Evolutionary conservation across 345 rosid species (phyloP).

Genomic region (Corchorus capsularis): DNA sequence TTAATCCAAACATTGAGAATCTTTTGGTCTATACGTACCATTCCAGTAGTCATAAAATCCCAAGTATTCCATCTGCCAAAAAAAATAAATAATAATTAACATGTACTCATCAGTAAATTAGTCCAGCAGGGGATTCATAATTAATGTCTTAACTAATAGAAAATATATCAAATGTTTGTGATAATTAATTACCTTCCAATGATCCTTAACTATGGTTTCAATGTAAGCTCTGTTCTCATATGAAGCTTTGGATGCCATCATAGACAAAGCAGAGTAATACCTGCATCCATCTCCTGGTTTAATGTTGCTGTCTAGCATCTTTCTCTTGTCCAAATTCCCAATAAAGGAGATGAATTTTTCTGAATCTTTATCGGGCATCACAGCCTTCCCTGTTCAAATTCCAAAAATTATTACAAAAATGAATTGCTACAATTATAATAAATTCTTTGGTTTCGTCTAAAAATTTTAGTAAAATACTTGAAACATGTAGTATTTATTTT

Average conservation of each 20-base stretch:
- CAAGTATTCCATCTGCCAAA: slow-evolving; percentile 59
- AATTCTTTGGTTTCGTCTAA: too few species aligned
- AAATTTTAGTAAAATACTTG: too few species aligned
- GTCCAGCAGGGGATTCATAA: too few species aligned
- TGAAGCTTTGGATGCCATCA: slow-evolving; percentile 71
- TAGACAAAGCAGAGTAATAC: slow-evolving; percentile 53
- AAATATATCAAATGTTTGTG: neutral
- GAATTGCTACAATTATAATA: neutral
- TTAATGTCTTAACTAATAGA: neutral
- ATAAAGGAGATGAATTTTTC: slow-evolving; percentile 45
- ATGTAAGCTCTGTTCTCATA: slow-evolving; percentile 70
- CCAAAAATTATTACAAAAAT: neutral
- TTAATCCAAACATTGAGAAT: neutral
- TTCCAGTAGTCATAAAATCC: slow-evolving; percentile 64
- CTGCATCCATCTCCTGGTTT: slow-evolving; percentile 40
- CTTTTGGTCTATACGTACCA: slow-evolving; percentile 51
- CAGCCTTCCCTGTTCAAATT: slow-evolving; percentile 23
- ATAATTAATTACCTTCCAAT: slow-evolving; percentile 56
- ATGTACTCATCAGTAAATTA: neutral
- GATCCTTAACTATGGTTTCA: slow-evolving; percentile 37
- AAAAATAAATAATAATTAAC: neutral
- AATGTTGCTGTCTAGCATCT: slow-evolving; percentile 47
- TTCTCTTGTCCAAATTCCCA: slow-evolving; percentile 56
- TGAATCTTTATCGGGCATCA: slow-evolving; percentile 45
- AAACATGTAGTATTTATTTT: too few species aligned